Evolutionary conservation across 345 rosid species (phyloP).

Genomic region (Lenwebbia sp.): DNA sequence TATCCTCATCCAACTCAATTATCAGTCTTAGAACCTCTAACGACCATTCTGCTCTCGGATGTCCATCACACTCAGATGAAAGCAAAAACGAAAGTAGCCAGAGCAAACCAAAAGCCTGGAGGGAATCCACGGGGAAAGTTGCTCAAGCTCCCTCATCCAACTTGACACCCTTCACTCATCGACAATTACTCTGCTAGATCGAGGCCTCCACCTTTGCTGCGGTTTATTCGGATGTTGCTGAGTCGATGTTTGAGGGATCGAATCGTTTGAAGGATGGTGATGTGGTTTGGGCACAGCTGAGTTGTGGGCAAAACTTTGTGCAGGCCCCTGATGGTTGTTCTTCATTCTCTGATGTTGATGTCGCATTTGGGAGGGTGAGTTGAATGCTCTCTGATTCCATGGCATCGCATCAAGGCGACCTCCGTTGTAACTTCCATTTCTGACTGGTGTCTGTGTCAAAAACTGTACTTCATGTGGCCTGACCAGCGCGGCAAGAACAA

Average conservation of each 20-base stretch:
- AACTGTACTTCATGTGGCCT: conserved; percentile 19
- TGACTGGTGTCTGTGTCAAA: conserved; percentile 9
- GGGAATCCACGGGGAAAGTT: neutral
- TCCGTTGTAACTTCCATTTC: conserved; percentile 1
- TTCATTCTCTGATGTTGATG: neutral
- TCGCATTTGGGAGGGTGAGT: neutral
- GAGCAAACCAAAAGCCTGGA: neutral
- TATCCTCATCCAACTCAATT: neutral
- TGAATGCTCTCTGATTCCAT: neutral
- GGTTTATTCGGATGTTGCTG: neutral
- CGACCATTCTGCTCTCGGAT: neutral
- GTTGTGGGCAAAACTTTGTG: neutral
- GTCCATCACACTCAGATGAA: neutral
- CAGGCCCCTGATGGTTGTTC: neutral
- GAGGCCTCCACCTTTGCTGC: conserved; percentile 3
- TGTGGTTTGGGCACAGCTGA: neutral
- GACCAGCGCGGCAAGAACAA: conserved; percentile 24
- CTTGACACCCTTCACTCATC: neutral
- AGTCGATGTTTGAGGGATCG: neutral
- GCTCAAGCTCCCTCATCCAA: neutral
- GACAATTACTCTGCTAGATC: neutral
- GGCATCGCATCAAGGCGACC: neutral
- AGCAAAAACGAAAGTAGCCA: neutral
- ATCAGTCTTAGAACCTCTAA: neutral
- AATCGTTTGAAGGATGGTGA: neutral